Evolutionary conservation across 805 yeast genomes (phyloP).

Genomic region (Candida taoyuanica): DNA sequence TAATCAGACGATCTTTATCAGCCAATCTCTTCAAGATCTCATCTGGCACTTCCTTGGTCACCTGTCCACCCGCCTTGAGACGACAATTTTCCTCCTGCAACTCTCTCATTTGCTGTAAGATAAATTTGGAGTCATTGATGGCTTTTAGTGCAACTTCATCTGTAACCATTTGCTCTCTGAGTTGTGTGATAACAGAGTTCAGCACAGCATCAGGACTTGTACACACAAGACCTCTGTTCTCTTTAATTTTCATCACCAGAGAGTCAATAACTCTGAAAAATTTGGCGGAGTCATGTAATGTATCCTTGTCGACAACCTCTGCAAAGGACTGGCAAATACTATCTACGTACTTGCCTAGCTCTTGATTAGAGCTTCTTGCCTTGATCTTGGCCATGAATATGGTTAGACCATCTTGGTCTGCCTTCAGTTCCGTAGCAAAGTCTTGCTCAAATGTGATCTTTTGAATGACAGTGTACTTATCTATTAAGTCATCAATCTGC

Average conservation of each 20-base stretch:
- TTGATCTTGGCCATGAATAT: constrained; percentile 12
- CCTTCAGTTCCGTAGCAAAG: constrained; percentile 25
- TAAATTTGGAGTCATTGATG: constrained; percentile 42
- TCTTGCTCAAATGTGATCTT: constrained; percentile 12
- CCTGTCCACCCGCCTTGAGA: constrained; percentile 15
- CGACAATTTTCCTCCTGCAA: constrained; percentile 28
- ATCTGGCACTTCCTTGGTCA: constrained; percentile 19
- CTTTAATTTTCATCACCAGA: constrained; percentile 32
- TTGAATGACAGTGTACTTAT: constrained; percentile 19
- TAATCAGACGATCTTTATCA: constrained; percentile 40
- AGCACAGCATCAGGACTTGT: constrained; percentile 45
- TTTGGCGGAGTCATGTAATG: constrained; percentile 40
- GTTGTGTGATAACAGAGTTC: constrained; percentile 60
- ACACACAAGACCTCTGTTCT: constrained; percentile 32
- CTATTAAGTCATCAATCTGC: constrained; percentile 25
- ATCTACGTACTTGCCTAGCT: constrained; percentile 61
- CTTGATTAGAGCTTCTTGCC: constrained; percentile 39
- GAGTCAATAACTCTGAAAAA: constrained; percentile 52
- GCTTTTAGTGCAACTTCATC: constrained; percentile 76
- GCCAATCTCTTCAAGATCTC: constrained; percentile 50
- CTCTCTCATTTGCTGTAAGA: constrained; percentile 36
- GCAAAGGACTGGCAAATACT: constrained; percentile 51
- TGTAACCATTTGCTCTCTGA: constrained; percentile 60
- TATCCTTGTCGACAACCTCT: constrained; percentile 42
- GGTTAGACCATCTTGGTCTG: constrained; percentile 15